phyloP scores from a whole-genome alignment of 2,329 filamentous ascomycete genomes.

The Claviceps quebecensis region DNA sequence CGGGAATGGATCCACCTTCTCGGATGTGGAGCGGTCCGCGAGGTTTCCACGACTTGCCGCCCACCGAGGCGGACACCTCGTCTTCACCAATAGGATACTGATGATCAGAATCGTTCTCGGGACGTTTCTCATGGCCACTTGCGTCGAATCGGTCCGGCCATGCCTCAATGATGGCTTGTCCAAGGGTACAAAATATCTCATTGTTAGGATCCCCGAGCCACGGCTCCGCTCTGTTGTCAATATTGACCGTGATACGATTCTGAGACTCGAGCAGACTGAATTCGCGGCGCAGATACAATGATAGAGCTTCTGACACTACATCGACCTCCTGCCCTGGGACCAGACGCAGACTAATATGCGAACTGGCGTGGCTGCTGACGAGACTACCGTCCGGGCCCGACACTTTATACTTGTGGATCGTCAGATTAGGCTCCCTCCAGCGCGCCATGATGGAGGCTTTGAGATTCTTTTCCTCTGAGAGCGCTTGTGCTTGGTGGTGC shows the following conservation, averaged over 20 bases:
- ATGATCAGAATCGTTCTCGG: no score
- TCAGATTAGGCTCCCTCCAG: slow-evolving; percentile 91
- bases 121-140: not conserved
- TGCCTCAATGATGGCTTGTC: slow-evolving; percentile 68
- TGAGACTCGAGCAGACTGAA: slow-evolving; percentile 65
- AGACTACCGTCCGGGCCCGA: slow-evolving; percentile 86
- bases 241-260: slow-evolving; percentile 66
- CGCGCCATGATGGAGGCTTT: slow-evolving; percentile 79
- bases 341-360: slow-evolving; percentile 76
- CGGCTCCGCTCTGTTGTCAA: slow-evolving; percentile 88
- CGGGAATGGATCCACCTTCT: slow-evolving; percentile 89
- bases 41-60: slow-evolving; percentile 14
- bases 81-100: no score
- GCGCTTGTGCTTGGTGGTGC: slow-evolving; percentile 48
- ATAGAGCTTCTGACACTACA: slow-evolving; percentile 55
- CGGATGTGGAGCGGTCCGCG: slow-evolving; percentile 78
- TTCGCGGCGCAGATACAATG: slow-evolving; percentile 51
- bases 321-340: slow-evolving; percentile 87
- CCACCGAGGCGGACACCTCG: not conserved
- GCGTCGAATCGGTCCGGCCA: slow-evolving; percentile 52
- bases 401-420: slow-evolving; percentile 83
- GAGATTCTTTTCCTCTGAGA: slow-evolving; percentile 47
- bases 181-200: slow-evolving; percentile 78
- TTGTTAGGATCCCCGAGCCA: slow-evolving; percentile 91
- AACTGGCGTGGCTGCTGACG: slow-evolving; percentile 79